Evolutionary conservation across 257 asterid genomes (phyloP).

Genomic region (Paraleonurus japonicus): DNA sequence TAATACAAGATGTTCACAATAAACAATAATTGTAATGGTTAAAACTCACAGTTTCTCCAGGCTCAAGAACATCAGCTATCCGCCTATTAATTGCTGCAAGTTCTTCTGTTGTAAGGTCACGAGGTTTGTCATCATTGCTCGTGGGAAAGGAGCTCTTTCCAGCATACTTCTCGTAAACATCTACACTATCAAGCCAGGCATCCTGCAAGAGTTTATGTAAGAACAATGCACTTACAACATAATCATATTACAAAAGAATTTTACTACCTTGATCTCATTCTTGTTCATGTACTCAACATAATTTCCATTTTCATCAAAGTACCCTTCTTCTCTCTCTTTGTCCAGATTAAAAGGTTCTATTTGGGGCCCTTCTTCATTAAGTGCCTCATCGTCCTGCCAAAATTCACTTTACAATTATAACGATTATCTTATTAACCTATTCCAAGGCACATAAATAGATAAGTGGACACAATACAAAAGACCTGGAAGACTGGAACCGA

Average conservation of each 20-base stretch:
- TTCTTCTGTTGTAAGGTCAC: constrained; percentile 68
- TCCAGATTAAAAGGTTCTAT: constrained; percentile 85
- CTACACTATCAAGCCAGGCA: constrained; percentile 98
- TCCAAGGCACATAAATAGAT: background rate
- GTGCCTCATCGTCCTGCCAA: constrained; percentile 74
- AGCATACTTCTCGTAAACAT: constrained; percentile 38
- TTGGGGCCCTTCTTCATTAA: constrained; percentile 68
- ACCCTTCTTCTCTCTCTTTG: constrained; percentile 94
- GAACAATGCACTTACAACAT: constrained; percentile 19
- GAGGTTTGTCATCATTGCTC: constrained; percentile 45
- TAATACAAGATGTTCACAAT: background rate
- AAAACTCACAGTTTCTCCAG: constrained; percentile 79
- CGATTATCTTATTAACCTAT: constrained; percentile 5
- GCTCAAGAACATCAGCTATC: constrained; percentile 81
- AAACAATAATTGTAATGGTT: constrained; percentile 7
- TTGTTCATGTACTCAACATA: constrained; percentile 70
- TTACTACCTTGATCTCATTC: constrained; percentile 71
- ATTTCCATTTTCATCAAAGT: constrained; percentile 87
- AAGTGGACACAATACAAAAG: constrained; percentile 10
- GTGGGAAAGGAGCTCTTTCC: constrained; percentile 34
- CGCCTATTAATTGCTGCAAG: constrained; percentile 86
- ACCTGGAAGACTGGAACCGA: background rate
- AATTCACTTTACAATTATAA: constrained; percentile 13
- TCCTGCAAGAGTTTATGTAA: constrained; percentile 56
- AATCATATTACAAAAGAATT: constrained; percentile 4